Evolutionary conservation across 2,329 filamentous ascomycete species (phyloP).

Genomic region (Trichoderma sp.): DNA sequence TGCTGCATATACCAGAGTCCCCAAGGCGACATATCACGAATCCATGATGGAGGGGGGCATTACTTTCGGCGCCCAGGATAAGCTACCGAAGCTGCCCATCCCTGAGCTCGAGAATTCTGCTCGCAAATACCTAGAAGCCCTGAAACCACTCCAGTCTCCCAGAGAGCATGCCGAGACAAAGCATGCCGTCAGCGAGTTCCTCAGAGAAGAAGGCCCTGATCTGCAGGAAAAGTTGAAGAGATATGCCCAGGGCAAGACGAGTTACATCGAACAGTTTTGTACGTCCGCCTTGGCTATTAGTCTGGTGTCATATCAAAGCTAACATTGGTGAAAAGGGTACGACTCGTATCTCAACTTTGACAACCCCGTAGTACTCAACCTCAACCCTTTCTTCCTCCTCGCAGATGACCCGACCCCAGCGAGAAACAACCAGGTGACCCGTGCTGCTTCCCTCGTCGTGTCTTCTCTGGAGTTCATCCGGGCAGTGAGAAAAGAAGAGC

Average conservation of each 20-base stretch:
- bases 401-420: slow-evolving; percentile 97
- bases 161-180: slow-evolving; percentile 82
- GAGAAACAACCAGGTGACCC: slow-evolving; percentile 92
- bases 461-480: slow-evolving; percentile 90
- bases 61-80: slow-evolving; percentile 87
- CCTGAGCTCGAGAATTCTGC: slow-evolving; percentile 79
- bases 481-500: slow-evolving; percentile 87
- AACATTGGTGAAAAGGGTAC: slow-evolving; percentile 65
- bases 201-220: slow-evolving; percentile 75
- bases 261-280: slow-evolving; percentile 99
- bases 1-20: slow-evolving; percentile 42
- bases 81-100: slow-evolving; percentile 87
- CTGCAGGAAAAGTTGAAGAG: slow-evolving; percentile 86
- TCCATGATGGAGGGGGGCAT: slow-evolving; percentile 65
- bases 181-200: slow-evolving; percentile 77
- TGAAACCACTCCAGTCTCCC: slow-evolving; percentile 76
- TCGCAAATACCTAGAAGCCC: slow-evolving; percentile 72
- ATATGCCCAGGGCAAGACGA: slow-evolving; percentile 87
- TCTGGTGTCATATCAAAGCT: neutral
- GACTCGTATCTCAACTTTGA: slow-evolving; percentile 98
- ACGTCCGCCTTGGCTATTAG: slow-evolving; percentile 39
- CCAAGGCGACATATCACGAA: slow-evolving; percentile 54
- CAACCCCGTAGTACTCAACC: slow-evolving; percentile 93
- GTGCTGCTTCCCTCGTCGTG: slow-evolving; percentile 85
- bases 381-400: slow-evolving; percentile 96